phyloP scores from a whole-genome alignment of 2,329 filamentous ascomycete genomes.

The Ophiostoma pallidulum region DNA sequence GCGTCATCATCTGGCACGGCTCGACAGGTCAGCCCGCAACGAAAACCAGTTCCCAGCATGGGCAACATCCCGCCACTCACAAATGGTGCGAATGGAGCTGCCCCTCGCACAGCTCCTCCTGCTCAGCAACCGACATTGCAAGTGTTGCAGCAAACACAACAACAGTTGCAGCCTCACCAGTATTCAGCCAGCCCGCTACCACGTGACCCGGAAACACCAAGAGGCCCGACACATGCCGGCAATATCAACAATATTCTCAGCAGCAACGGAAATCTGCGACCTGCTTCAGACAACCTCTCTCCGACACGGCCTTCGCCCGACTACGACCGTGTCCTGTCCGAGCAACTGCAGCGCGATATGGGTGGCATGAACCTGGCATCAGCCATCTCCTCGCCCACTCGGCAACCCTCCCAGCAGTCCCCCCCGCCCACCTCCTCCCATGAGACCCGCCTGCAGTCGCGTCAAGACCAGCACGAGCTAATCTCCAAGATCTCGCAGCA shows the following conservation, averaged over 20 bases:
- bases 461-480: constrained; percentile 22
- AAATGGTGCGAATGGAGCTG: too few species aligned
- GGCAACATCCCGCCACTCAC: constrained; percentile 12
- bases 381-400: constrained; percentile 20
- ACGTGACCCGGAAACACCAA: constrained; percentile 35
- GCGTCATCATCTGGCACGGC: constrained; percentile 27
- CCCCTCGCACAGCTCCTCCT: not conserved
- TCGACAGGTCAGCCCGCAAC: constrained; percentile 51
- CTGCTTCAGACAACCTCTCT: constrained; percentile 33
- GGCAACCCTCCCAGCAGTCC: constrained; percentile 3
- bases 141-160: constrained; percentile 16
- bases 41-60: constrained; percentile 38
- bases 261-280: constrained; percentile 26
- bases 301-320: constrained; percentile 44
- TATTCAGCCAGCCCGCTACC: constrained; percentile 18
- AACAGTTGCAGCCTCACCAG: constrained; percentile 12
- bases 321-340: constrained; percentile 51
- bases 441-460: not conserved
- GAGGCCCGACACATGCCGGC: too few species aligned
- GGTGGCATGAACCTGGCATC: constrained; percentile 42
- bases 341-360: constrained; percentile 56
- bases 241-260: constrained; percentile 28
- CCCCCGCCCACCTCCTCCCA: constrained; percentile 12
- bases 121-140: constrained; percentile 44
- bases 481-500: constrained; percentile 26